A percentile compares a stretch with the other conserved stretches of the same genome.
phyloP scores from a whole-genome alignment of 23 red algal species.

The Agarophyton chilense region DNA sequence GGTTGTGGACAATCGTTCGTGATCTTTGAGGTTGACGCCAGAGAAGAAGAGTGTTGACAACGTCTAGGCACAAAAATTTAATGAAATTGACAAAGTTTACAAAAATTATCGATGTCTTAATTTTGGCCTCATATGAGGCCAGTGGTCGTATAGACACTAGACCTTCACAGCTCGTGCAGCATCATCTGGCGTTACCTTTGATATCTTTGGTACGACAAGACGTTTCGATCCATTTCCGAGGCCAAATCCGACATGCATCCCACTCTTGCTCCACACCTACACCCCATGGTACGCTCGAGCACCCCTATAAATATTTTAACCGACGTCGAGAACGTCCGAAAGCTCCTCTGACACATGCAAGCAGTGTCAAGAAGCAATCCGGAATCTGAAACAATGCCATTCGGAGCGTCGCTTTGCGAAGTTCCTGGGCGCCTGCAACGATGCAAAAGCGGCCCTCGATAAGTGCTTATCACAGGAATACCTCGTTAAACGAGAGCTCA shows the following conservation, averaged over 20 bases:
- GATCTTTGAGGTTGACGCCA: too few relatives aligned
- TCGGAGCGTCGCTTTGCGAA: constrained; percentile 21
- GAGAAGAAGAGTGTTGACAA: too few relatives aligned
- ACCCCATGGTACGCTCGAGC: constrained; percentile 53
- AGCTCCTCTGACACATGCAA: neutral
- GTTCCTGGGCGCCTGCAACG: constrained; percentile 83
- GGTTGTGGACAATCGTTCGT: too few relatives aligned
- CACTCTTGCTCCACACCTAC: constrained; percentile 52
- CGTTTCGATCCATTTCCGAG: too few relatives aligned
- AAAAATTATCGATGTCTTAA: too few relatives aligned
- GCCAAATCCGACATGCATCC: constrained; percentile 79
- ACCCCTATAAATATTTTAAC: neutral
- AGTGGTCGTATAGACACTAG: too few relatives aligned
- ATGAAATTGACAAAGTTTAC: too few relatives aligned
- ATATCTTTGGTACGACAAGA: too few relatives aligned
- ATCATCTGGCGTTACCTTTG: too few relatives aligned
- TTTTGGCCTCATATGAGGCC: too few relatives aligned
- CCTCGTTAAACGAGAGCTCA: constrained; percentile 77
- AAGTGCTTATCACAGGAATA: constrained; percentile 79
- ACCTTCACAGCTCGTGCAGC: too few relatives aligned
- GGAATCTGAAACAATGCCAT: constrained; percentile 55
- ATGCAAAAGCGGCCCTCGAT: constrained; percentile 66
- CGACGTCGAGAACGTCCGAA: neutral
- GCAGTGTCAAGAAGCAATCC: constrained; percentile 77
- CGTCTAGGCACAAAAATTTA: too few relatives aligned